Evolutionary conservation across 2,329 filamentous ascomycete genomes (phyloP), one percentile per base, ranked within the genome.

Genomic region (Penicillium psychrosexuale): DNA sequence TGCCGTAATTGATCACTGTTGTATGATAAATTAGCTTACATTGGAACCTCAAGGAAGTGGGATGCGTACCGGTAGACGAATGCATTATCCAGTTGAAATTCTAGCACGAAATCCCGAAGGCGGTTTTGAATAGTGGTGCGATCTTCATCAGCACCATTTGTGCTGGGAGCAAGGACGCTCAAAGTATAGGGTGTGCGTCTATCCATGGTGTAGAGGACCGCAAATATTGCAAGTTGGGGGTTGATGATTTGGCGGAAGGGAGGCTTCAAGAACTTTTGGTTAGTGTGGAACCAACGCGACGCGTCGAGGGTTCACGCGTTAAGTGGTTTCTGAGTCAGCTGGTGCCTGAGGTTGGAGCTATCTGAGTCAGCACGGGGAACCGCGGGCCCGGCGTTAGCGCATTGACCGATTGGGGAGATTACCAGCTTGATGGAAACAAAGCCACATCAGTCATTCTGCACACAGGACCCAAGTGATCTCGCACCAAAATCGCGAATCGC

Each of bases 31-130:
- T 36, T 40, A 59, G 52, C 53, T 33, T 58, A 19, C 30, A 37
- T 47, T 19, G 42, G 17, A 45, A 38, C 44, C 24, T 46, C 5
- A 53, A 47, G 40, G 40, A 46, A 37, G 46, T 57, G 37, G 38
- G 47, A 19, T 61, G 58, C 76, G 61, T 73, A 93, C 91, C 91
- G 85, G 82, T 97, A 99, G 68, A 97, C 86, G 76, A 96, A 97
- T 68, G 87, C 84, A 75, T 96, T 96, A 75, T 97, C 93, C 39
- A 97, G 84, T 69, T 93, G 86, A 71, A 97, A 99, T 64, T 93
- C 90, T 55, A 97, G 84, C 61, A 99, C 87, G 73, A 99, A 99
- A 58, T 91, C 87, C 69, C 94, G 86, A 57, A 99, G 83, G 69
- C 90, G 86, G 56, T 84, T 83, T 72, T 94, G 90, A 47, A 92